Conservation (phyloP, 2,329 filamentous ascomycete species). For the Lizonia empirigonia region DNA sequence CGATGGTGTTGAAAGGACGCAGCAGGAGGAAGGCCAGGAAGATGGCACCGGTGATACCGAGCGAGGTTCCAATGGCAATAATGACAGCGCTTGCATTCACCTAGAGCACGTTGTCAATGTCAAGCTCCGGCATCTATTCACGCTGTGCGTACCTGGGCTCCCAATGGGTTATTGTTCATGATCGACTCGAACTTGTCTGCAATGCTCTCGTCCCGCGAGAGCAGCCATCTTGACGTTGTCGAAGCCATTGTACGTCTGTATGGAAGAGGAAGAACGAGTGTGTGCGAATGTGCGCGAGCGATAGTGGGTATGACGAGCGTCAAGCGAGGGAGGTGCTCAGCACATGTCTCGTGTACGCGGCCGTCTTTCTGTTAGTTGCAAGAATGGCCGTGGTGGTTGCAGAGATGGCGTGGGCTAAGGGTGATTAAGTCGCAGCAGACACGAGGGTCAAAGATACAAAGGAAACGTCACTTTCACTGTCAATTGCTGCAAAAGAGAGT, state of each 20-base stretch:
- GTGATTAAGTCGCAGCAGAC: constrained; percentile 5
- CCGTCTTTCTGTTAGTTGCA: background rate
- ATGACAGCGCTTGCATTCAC: constrained; percentile 68
- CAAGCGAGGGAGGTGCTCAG: constrained; percentile 21
- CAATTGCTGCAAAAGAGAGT: constrained; percentile 5
- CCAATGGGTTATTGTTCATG: constrained; percentile 39
- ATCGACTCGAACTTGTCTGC: constrained; percentile 40
- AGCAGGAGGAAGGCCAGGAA: constrained; percentile 84
- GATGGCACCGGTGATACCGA: constrained; percentile 75
- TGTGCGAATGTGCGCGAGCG: background rate
- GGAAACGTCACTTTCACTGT: background rate
- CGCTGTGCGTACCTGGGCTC: constrained; percentile 24
- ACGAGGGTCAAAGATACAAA: constrained; percentile 2
- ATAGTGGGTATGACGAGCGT: constrained; percentile 14
- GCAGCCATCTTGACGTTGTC: constrained; percentile 19
- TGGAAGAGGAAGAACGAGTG: constrained; percentile 9
- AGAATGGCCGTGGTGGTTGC: background rate
- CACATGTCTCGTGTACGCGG: constrained; percentile 13
- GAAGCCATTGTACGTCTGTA: constrained; percentile 31
- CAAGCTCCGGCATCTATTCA: background rate
- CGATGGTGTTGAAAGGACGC: constrained; percentile 86
- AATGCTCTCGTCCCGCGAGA: constrained; percentile 37
- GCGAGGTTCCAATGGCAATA: constrained; percentile 78
- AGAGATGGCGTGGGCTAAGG: background rate
- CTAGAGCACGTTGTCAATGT: constrained; percentile 46